Evolutionary conservation across 2,329 filamentous ascomycete genomes (phyloP).

Genomic region (Coniochaeta pulveracea): DNA sequence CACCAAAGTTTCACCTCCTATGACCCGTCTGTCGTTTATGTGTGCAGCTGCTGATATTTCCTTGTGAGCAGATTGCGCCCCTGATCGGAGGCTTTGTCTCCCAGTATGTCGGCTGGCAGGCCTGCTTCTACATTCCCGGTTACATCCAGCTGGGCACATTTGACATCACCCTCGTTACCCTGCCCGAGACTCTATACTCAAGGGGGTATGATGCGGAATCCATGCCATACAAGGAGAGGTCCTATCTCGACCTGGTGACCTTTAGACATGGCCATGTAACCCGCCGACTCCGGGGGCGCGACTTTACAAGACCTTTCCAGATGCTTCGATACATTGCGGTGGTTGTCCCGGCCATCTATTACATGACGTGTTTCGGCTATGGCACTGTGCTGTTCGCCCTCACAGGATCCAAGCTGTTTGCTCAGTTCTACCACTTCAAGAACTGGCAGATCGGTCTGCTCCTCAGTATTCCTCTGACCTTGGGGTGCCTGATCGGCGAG

Average conservation of each 20-base stretch:
- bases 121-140: conserved; percentile 15
- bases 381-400: conserved; percentile 15
- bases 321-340: conserved; percentile 13
- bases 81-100: conserved; percentile 17
- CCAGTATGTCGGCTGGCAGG: conserved; percentile 15
- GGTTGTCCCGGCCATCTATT: conserved; percentile 12
- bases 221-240: neutral
- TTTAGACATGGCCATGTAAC: conserved; percentile 5
- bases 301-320: conserved; percentile 11
- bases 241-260: conserved; percentile 5
- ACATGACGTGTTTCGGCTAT: conserved; percentile 14
- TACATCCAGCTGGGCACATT: conserved; percentile 14
- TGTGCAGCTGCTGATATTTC: neutral
- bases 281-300: conserved; percentile 5
- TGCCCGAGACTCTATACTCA: conserved; percentile 17
- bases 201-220: conserved; percentile 4
- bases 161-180: conserved; percentile 12
- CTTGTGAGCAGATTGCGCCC: conserved; percentile 6
- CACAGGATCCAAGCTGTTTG: conserved; percentile 12
- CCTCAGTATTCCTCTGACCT: conserved; percentile 13
- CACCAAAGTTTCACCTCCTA: too few species aligned
- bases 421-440: conserved; percentile 13
- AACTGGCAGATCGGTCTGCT: conserved; percentile 14
- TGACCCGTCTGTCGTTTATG: too few species aligned
- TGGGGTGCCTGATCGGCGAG: conserved; percentile 16